phyloP scores from a whole-genome alignment of 768 basidiomycete species.

The Multifurca ochricompacta region DNA sequence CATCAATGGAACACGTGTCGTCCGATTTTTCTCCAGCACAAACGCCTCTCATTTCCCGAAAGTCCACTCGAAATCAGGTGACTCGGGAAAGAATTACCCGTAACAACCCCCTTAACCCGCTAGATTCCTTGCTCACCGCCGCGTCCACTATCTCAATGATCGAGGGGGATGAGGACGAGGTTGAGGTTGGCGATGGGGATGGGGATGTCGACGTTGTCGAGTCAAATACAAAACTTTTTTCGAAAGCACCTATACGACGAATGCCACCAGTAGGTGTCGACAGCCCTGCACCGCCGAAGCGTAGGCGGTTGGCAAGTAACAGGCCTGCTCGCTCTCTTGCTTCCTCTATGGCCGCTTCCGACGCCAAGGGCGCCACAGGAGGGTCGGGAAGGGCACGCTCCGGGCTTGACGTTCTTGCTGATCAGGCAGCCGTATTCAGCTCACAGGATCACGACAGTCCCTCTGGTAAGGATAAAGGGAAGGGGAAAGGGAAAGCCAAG shows the following conservation, averaged over 20 bases:
- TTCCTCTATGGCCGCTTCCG: not conserved
- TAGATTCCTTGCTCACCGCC: slow-evolving; percentile 55
- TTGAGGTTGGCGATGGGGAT: slow-evolving; percentile 22
- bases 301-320: slow-evolving; percentile 25
- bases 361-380: slow-evolving; percentile 1
- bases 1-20: slow-evolving; percentile 8
- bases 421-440: slow-evolving; percentile 51
- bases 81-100: slow-evolving; percentile 23
- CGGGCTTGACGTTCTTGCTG: slow-evolving; percentile 66
- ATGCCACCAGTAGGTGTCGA: slow-evolving; percentile 24
- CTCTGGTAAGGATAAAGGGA: slow-evolving; percentile 18
- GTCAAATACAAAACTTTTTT: slow-evolving; percentile 19
- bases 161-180: slow-evolving; percentile 30
- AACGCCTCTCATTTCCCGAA: slow-evolving; percentile 13
- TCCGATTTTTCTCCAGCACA: slow-evolving; percentile 23
- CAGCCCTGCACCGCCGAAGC: slow-evolving; percentile 34
- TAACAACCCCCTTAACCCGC: slow-evolving; percentile 36
- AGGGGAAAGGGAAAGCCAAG: slow-evolving; percentile 15
- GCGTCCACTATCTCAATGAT: slow-evolving; percentile 46
- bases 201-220: slow-evolving; percentile 4
- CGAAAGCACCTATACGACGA: slow-evolving; percentile 26
- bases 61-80: slow-evolving; percentile 11
- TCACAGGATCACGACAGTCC: slow-evolving; percentile 26
- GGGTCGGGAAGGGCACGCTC: slow-evolving; percentile 8
- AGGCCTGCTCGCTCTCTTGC: slow-evolving; percentile 6